phyloP scores from a whole-genome alignment of 768 basidiomycete species.

The Hericium alpestre region DNA sequence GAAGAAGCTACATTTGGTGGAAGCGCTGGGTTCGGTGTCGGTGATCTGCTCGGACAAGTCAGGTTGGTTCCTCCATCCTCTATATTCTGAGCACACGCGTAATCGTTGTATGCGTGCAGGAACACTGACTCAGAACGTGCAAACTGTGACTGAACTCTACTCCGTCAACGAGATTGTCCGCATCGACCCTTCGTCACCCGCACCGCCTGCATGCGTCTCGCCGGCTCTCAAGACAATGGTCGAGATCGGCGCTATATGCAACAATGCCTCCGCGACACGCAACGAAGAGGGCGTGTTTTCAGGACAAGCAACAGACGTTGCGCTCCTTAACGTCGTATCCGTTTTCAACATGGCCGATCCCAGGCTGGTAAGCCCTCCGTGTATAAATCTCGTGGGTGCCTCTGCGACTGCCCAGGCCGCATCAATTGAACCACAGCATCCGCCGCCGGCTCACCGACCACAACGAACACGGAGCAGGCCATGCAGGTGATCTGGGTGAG shows the following conservation, averaged over 20 bases:
- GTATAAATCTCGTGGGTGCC: no score
- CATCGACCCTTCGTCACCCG: slow-evolving; percentile 45
- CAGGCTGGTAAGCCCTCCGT: slow-evolving; percentile 50
- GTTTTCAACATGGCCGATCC: slow-evolving; percentile 60
- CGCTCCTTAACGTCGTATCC: slow-evolving; percentile 70
- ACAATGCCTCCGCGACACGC: slow-evolving; percentile 60
- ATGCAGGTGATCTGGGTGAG: no score
- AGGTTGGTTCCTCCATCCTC: slow-evolving; percentile 28
- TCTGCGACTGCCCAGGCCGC: no score
- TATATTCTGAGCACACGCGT: neutral
- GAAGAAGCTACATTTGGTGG: slow-evolving; percentile 92
- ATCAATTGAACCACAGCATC: no score
- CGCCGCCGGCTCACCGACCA: no score
- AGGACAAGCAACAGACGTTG: slow-evolving; percentile 91
- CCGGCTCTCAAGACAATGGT: slow-evolving; percentile 65
- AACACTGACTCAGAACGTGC: slow-evolving; percentile 91
- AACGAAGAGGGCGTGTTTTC: slow-evolving; percentile 66
- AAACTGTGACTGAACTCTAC: slow-evolving; percentile 86
- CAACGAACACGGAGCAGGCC: no score
- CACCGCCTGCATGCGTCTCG: slow-evolving; percentile 32
- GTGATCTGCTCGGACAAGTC: slow-evolving; percentile 98
- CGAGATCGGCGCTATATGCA: slow-evolving; percentile 81
- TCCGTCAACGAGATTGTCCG: slow-evolving; percentile 71
- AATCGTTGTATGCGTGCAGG: slow-evolving; percentile 27
- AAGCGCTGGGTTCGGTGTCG: slow-evolving; percentile 88